phyloP scores from a whole-genome alignment of 345 rosid genomes.

The Cardiospermum halicacabum region DNA sequence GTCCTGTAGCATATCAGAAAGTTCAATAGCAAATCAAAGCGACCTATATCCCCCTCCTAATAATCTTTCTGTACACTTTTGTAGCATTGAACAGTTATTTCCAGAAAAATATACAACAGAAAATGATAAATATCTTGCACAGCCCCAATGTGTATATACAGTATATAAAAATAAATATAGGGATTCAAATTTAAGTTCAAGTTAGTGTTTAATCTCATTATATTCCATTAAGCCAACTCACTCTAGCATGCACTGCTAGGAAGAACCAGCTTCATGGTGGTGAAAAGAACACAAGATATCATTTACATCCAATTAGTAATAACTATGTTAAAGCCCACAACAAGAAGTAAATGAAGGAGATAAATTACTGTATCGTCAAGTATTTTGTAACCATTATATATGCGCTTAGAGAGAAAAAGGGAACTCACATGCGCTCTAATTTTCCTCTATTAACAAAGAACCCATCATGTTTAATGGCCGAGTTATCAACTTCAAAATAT shows the following conservation, averaged over 20 bases:
- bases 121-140: not conserved
- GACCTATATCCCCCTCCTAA: not conserved
- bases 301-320: constrained; percentile 1
- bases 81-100: not conserved
- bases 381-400: too few species aligned
- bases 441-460: constrained; percentile 91
- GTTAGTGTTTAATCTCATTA: not conserved
- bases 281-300: not conserved
- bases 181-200: not conserved
- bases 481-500: constrained; percentile 93
- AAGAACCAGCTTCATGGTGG: constrained; percentile 4
- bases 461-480: constrained; percentile 81
- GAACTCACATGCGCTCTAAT: constrained; percentile 77
- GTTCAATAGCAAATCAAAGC: not conserved
- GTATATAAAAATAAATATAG: too few species aligned
- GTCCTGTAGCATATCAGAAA: not conserved
- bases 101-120: not conserved
- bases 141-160: too few species aligned
- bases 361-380: not conserved
- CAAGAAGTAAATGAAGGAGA: not conserved
- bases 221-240: constrained; percentile 1
- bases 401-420: constrained; percentile 8
- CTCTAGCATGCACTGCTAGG: not conserved
- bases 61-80: not conserved
- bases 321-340: not conserved